phyloP scores from a whole-genome alignment of 352 stramenopile species.

The Phytophthora citrophthora region DNA sequence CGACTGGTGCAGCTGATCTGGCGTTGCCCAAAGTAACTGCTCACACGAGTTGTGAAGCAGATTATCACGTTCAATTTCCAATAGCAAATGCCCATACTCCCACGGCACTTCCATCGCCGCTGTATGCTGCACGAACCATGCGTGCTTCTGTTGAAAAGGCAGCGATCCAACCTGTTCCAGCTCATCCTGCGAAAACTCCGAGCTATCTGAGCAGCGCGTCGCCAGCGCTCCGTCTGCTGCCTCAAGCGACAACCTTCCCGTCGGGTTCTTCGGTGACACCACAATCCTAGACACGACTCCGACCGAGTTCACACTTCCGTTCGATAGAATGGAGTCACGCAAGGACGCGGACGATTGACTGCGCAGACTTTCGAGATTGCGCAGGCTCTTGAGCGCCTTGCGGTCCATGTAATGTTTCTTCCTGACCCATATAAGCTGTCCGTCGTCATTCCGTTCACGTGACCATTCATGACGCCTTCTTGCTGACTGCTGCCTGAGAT shows the following conservation, averaged over 20 bases:
- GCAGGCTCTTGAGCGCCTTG: conserved; percentile 68
- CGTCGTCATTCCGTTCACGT: conserved; percentile 73
- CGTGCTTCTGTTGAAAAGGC: conserved; percentile 89
- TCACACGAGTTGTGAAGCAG: conserved; percentile 91
- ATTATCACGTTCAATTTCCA: conserved; percentile 89
- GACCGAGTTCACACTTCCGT: conserved; percentile 63
- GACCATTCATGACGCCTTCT: conserved; percentile 87
- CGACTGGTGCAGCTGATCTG: conserved; percentile 86
- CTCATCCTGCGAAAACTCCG: conserved; percentile 73
- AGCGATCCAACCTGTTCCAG: conserved; percentile 71
- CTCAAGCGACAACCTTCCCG: conserved; percentile 77
- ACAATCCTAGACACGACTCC: conserved; percentile 81
- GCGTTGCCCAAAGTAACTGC: conserved; percentile 84
- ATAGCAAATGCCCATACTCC: conserved; percentile 86
- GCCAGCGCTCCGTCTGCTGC: conserved; percentile 63
- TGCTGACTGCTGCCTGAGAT: conserved; percentile 81
- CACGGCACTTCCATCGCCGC: conserved; percentile 86
- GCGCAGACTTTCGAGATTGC: conserved; percentile 49
- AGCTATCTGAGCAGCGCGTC: conserved; percentile 62
- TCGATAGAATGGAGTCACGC: conserved; percentile 75
- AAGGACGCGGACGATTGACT: conserved; percentile 68
- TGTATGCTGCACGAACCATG: conserved; percentile 89
- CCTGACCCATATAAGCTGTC: conserved; percentile 83
- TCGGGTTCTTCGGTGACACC: conserved; percentile 77
- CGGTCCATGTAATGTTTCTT: conserved; percentile 82